Evolutionary conservation across 768 basidiomycete genomes (phyloP).

Genomic region (Peribolospora baueri): DNA sequence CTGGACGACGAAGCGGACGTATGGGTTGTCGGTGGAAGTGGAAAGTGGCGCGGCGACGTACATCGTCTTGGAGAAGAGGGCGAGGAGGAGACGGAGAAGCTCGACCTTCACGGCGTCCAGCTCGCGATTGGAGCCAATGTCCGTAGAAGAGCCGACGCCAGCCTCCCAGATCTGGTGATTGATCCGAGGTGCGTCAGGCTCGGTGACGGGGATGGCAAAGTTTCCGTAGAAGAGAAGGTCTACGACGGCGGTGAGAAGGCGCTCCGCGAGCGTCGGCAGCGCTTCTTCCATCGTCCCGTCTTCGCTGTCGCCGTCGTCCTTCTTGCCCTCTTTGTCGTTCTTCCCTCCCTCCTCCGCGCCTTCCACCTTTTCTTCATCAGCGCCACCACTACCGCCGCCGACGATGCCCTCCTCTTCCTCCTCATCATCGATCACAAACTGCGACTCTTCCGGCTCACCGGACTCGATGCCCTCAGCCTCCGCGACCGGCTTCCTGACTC

Average conservation of each 20-base stretch:
- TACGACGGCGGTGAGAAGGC: conserved; percentile 49
- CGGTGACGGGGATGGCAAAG: conserved; percentile 63
- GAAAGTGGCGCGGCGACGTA: conserved; percentile 41
- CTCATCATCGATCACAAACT: conserved; percentile 79
- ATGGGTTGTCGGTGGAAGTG: conserved; percentile 42
- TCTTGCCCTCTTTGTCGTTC: not conserved
- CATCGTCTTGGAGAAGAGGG: conserved; percentile 73
- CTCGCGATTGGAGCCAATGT: conserved; percentile 35
- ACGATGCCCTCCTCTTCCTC: conserved; percentile 28
- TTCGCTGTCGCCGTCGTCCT: not conserved
- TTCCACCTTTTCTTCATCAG: conserved; percentile 2
- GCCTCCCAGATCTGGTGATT: conserved; percentile 87
- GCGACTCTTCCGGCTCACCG: conserved; percentile 15
- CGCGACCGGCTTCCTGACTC: conserved; percentile 1
- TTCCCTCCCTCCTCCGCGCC: not conserved
- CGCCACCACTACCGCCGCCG: too few relatives aligned
- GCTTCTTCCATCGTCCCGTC: not conserved
- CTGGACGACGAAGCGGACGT: conserved; percentile 54
- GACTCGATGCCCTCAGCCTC: not conserved
- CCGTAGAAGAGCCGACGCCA: conserved; percentile 68
- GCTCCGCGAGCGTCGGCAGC: conserved; percentile 54
- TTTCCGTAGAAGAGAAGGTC: conserved; percentile 84
- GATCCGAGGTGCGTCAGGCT: conserved; percentile 56
- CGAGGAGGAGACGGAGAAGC: conserved; percentile 63
- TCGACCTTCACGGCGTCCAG: conserved; percentile 66